Percentiles rank a stretch among this genome's conserved stretches.
Conservation (phyloP, 495 filamentous ascomycete species). For the Penicillium atrosanguineum region DNA sequence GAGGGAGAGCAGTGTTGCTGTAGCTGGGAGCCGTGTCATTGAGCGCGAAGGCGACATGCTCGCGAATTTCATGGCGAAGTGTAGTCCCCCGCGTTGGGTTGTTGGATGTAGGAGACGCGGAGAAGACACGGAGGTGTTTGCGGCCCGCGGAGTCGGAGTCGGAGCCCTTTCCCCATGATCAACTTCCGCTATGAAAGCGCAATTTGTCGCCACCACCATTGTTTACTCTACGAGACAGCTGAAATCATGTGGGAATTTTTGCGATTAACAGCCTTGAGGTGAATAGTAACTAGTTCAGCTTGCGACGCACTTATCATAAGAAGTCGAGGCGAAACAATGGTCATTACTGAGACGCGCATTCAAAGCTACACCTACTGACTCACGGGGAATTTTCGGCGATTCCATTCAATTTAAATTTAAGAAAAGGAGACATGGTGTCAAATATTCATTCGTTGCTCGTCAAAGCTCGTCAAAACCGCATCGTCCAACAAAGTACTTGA, state of each 20-base stretch:
- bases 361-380: not conserved
- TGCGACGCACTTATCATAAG: not conserved
- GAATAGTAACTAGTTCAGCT: not conserved
- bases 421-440: not conserved
- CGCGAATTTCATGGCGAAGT: not conserved
- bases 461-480: conserved; percentile 27
- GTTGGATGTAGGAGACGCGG: conserved; percentile 10
- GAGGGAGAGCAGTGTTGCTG: conserved; percentile 15
- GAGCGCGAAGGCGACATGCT: conserved; percentile 11
- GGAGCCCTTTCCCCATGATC: not conserved
- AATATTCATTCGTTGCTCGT: conserved; percentile 31
- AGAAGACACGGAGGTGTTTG: conserved; percentile 18
- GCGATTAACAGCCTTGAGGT: not conserved
- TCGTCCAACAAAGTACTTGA: conserved; percentile 12
- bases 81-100: conserved; percentile 14
- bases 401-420: not conserved
- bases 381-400: not conserved
- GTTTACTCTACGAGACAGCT: not conserved
- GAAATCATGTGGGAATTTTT: not conserved
- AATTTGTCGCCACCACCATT: not conserved
- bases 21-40: conserved; percentile 9
- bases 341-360: not conserved
- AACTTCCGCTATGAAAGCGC: not conserved
- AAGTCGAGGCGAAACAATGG: not conserved
- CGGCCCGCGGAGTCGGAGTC: not conserved